phyloP scores from a whole-genome alignment of 1,284 basidiomycete genomes.

The Lentinula novae-zelandiae region DNA sequence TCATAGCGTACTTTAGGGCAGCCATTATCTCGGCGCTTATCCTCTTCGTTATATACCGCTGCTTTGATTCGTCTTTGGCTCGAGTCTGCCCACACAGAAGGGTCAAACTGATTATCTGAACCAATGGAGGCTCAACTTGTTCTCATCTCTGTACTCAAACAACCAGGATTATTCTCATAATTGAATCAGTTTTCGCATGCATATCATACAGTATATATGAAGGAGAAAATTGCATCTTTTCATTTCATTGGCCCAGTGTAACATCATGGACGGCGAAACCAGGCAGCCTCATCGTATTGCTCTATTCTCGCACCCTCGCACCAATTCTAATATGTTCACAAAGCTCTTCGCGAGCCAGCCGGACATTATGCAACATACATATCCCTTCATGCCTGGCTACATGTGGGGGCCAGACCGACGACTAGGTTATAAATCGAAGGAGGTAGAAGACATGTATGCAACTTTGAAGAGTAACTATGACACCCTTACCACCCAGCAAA shows the following conservation, averaged over 20 bases:
- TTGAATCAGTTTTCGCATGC: background rate
- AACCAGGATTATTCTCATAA: too few species aligned
- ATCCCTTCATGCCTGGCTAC: conserved; percentile 11
- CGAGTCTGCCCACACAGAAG: background rate
- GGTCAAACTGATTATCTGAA: background rate
- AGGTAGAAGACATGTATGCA: conserved; percentile 7
- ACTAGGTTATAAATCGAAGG: conserved; percentile 9
- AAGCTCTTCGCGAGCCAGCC: conserved; percentile 8
- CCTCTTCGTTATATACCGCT: background rate
- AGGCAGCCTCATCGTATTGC: conserved; percentile 6
- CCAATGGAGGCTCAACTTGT: background rate
- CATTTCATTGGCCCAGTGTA: background rate
- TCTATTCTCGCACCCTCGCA: conserved; percentile 8
- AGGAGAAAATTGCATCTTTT: background rate
- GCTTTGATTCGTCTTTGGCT: background rate
- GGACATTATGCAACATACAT: conserved; percentile 6
- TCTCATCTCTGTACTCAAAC: background rate
- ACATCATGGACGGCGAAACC: background rate
- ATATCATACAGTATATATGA: background rate
- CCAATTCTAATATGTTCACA: conserved; percentile 9
- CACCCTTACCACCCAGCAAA: conserved; percentile 1
- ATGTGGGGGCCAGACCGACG: conserved; percentile 10
- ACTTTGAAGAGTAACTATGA: conserved; percentile 9
- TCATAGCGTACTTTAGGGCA: too few species aligned
- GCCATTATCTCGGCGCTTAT: background rate